Base-by-base conservation (phyloP, 495 filamentous ascomycete genomes). In the Lepidopterella palustris region DNA sequence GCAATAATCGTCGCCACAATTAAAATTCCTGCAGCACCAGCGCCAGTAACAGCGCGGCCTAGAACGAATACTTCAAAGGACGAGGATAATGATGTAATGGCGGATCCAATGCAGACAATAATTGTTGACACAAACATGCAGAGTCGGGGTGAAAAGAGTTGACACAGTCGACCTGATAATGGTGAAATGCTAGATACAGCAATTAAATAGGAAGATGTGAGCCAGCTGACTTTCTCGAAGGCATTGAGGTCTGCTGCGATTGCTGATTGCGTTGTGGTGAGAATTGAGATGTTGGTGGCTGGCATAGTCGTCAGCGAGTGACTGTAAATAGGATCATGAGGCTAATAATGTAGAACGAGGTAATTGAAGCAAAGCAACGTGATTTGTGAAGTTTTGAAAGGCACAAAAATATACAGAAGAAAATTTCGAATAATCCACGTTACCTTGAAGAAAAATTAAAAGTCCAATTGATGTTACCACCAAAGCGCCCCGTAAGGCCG, bases 201-300 rank as follows among this genome's bases (percentile, higher is more conserved):
- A 59, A 92, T 89, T 72, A 86, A 70, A 68, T 87, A 91, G 1
- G 86, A 73, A 25, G 84, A 84, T 5, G 86, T 89, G 62, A 92
- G 87, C 87, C 87, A 92, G 61, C 80, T 84, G 20, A 82, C 82
- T 45, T 83, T 71, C 25, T 82, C 81, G 67, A 87, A 90, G 8
- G 86, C 81, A 76, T 89, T 78, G 0, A 90, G 73, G 58, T 90
- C 87, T 20, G 76, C 77, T 0, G 87, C 86, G 63, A 92, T 89
- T 39, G 75, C 73, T 1, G 83, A 86, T 71, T 90, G 87, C 1
- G 84, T 86, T 25, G 87, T 90, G 4, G 84, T 87, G 60, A 92
- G 82, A 63, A 87, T 82, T 26, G 82, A 85, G 76, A 89, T 87
- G 70, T 92, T 91, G 61, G 79, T 80, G 2, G 73, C 65, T 68